These are phyloP conservation scores for Macrotyloma uniflorum DNA, from an alignment of 306 rosid genomes.

Conservation along the genomic window DNA sequence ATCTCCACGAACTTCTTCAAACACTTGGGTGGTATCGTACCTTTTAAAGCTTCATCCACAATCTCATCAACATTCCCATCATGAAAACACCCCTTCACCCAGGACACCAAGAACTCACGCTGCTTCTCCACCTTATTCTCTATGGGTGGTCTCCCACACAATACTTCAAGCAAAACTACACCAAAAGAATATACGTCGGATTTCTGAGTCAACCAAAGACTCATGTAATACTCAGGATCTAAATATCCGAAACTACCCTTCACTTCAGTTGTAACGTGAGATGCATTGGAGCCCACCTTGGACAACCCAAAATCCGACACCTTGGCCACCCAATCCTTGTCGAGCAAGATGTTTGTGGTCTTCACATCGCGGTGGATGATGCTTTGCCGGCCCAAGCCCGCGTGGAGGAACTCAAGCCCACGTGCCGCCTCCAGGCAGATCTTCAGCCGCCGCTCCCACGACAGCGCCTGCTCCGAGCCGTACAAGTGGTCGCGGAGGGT, in stretches of 20 bases:
- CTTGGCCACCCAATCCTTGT: constrained; percentile 44
- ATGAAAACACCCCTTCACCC: constrained; percentile 28
- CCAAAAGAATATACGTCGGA: constrained; percentile 71
- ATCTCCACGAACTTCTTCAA: constrained; percentile 41
- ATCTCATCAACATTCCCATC: constrained; percentile 29
- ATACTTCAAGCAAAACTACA: constrained; percentile 54
- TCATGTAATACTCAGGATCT: constrained; percentile 45
- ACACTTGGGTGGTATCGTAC: constrained; percentile 31
- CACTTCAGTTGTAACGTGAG: constrained; percentile 39
- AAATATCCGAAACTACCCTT: constrained; percentile 46
- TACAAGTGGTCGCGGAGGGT: constrained; percentile 49
- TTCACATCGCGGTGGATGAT: constrained; percentile 68
- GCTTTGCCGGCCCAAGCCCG: neutral
- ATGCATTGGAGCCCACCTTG: constrained; percentile 38
- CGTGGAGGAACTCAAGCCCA: constrained; percentile 52
- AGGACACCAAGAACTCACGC: constrained; percentile 20
- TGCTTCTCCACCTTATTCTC: neutral
- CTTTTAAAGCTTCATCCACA: constrained; percentile 46
- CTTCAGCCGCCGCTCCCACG: constrained; percentile 50
- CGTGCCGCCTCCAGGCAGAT: constrained; percentile 47
- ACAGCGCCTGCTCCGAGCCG: neutral
- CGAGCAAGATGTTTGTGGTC: constrained; percentile 52
- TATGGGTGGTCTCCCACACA: constrained; percentile 48
- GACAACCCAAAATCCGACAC: constrained; percentile 62
- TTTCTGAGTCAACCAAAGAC: constrained; percentile 47